Base-by-base conservation (phyloP, 805 yeast species). In the Yarrowia osloensis region DNA sequence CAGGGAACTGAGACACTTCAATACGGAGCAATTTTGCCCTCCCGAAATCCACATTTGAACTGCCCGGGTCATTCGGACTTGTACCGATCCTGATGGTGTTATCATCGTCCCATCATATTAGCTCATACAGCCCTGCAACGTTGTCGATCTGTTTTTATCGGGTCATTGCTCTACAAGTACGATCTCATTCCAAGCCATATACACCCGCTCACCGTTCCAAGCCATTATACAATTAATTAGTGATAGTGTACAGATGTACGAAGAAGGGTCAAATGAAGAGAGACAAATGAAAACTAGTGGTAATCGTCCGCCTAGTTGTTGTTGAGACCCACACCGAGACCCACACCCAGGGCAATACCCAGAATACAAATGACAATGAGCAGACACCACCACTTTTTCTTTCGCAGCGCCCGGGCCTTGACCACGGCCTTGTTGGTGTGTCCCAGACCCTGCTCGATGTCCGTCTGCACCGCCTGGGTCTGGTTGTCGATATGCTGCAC, bases 371-470 rank as follows among this genome's bases (percentile, higher is more conserved):
- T 82, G 40, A 35, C 11, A n/a, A 54, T 54, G 44, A 54, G 44
- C 44, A 37, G 44, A 77, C 96, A 89, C 87, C 95, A 90, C 82
- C 90, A 85, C 82, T 86, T 92, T 87, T 91, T 91, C 78, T 81
- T 91, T 82, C 99, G 88, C 66, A 97, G 95, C 74, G 88, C 88
- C 78, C 87, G 87, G 66, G 98, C 98, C 76, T 86, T 85, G 71
- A 85, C 86, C 69, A 91, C 92, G 28, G 98, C 99, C 77, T 89
- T 88, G 75, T 88, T 86, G 62, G 97, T 92, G 78, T 95, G 97
- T 24, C 94, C 97, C 49, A 92, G 91, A 77, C 98, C 99, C 76
- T 88, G 87, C 81, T 93, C 97, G 73, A 94, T 87, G 77, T 95
- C 96, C 69, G 86, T 87, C 79, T 92, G 97, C 29, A 97, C 98